phyloP scores from a whole-genome alignment of 2,329 filamentous ascomycete genomes.

The Lachnellula occidentalis region DNA sequence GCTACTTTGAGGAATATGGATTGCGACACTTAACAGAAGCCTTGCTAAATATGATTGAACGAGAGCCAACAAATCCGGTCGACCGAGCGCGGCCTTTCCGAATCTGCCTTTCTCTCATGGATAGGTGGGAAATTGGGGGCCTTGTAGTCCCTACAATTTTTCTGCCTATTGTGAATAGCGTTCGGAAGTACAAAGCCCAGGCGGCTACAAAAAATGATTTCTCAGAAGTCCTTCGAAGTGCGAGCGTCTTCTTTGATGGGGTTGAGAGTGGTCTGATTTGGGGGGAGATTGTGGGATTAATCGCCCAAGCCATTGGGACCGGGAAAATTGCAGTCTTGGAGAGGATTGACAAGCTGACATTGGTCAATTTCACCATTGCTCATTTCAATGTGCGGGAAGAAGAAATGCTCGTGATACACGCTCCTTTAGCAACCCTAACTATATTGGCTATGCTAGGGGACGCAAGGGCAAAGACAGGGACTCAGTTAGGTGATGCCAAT shows the following conservation, averaged over 20 bases:
- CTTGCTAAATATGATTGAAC: conserved; percentile 69
- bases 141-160: conserved; percentile 86
- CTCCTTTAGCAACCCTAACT: conserved; percentile 69
- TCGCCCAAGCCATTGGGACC: conserved; percentile 54
- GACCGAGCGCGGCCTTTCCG: conserved; percentile 82
- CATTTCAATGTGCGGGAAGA: conserved; percentile 95
- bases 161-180: conserved; percentile 74
- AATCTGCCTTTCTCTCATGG: conserved; percentile 93
- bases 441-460: conserved; percentile 54
- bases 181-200: conserved; percentile 65
- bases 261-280: conserved; percentile 94
- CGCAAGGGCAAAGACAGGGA: conserved; percentile 35
- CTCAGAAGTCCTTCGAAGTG: conserved; percentile 83
- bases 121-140: conserved; percentile 94
- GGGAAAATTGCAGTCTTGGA: conserved; percentile 36
- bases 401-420: conserved; percentile 86
- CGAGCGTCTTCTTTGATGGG: conserved; percentile 93
- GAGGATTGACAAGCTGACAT: conserved; percentile 57
- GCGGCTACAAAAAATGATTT: conserved; percentile 66
- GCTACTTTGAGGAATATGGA: conserved; percentile 80
- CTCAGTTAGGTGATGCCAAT: conserved; percentile 22
- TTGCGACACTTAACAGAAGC: conserved; percentile 68
- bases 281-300: conserved; percentile 67
- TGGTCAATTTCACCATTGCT: conserved; percentile 75
- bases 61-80: conserved; percentile 44